A percentile compares a stretch with the other conserved stretches of the same genome.
Conservation (phyloP, 2,329 filamentous ascomycete genomes). For the Dothidotthia symphoricarpi region DNA sequence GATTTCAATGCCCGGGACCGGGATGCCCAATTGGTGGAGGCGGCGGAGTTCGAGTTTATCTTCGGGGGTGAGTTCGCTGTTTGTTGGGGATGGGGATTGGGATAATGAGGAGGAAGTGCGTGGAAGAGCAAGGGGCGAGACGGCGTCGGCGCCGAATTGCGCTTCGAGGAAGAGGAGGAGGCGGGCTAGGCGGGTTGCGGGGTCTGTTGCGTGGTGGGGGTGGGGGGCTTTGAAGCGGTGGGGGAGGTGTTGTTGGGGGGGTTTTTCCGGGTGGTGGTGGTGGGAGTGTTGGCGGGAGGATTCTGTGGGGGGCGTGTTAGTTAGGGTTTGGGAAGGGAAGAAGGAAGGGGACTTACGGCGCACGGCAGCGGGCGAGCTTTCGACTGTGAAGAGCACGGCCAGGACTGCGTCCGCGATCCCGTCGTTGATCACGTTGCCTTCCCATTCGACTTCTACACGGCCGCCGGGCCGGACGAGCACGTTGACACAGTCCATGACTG, state of each 20-base stretch:
- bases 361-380: conserved; percentile 91
- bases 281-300: conserved; percentile 35
- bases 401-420: conserved; percentile 97
- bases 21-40: conserved; percentile 79
- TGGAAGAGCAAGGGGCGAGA: conserved; percentile 70
- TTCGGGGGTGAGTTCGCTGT: conserved; percentile 8
- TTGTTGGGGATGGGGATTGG: conserved; percentile 6
- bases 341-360: conserved; percentile 62
- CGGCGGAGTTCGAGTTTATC: conserved; percentile 65
- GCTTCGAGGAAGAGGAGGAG: conserved; percentile 96
- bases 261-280: conserved; percentile 12
- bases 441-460: conserved; percentile 91
- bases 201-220: conserved; percentile 68
- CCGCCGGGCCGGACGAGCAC: conserved; percentile 75
- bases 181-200: conserved; percentile 76
- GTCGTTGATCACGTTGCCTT: conserved; percentile 96
- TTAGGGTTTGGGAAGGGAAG: not conserved
- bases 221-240: conserved; percentile 52
- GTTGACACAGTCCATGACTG: conserved; percentile 86
- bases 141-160: conserved; percentile 83
- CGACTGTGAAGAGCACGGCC: conserved; percentile 85
- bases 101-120: conserved; percentile 49
- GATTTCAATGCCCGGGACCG: conserved; percentile 84
- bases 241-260: conserved; percentile 9
- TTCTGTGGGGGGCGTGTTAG: conserved; percentile 23